A percentile compares a stretch with the other conserved stretches of the same genome.
phyloP scores from a whole-genome alignment of 2,329 filamentous ascomycete genomes.

The Pezicula radicicola region DNA sequence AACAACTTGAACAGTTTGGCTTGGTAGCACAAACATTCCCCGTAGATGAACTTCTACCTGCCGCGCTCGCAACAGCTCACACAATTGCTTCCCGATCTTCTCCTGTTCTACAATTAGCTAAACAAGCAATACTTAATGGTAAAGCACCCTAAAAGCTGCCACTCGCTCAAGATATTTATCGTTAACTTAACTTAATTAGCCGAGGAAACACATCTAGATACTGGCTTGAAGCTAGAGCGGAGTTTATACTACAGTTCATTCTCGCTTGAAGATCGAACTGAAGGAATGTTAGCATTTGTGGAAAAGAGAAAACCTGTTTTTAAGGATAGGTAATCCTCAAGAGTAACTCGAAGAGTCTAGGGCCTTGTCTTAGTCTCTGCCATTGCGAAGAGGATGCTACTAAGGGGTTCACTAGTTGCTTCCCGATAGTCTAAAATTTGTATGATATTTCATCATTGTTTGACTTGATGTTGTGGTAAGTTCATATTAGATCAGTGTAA shows the following conservation, averaged over 20 bases:
- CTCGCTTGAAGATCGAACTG: slow-evolving; percentile 46
- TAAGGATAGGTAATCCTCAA: slow-evolving; percentile 27
- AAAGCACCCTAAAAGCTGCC: slow-evolving; percentile 7
- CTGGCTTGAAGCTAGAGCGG: slow-evolving; percentile 36
- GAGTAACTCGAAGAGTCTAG: no score
- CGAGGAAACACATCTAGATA: slow-evolving; percentile 37
- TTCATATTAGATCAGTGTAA: no score
- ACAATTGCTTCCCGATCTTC: slow-evolving; percentile 37
- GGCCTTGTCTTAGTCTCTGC: no score
- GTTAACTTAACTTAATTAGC: slow-evolving; percentile 24
- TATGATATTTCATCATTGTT: no score
- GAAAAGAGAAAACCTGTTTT: slow-evolving; percentile 58
- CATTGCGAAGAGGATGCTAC: no score
- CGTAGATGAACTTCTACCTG: slow-evolving; percentile 32
- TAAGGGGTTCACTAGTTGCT: no score
- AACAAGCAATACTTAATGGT: slow-evolving; percentile 41
- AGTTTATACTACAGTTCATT: slow-evolving; percentile 34
- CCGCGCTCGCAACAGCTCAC: slow-evolving; percentile 34
- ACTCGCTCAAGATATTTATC: neutral
- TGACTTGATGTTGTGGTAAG: no score
- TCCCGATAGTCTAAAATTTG: no score
- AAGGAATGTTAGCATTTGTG: slow-evolving; percentile 57
- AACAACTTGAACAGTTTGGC: slow-evolving; percentile 13
- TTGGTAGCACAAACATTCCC: slow-evolving; percentile 28
- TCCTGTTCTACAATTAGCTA: slow-evolving; percentile 38